Conservation (phyloP, 805 yeast genomes). For the Spathaspora gorwiae region DNA sequence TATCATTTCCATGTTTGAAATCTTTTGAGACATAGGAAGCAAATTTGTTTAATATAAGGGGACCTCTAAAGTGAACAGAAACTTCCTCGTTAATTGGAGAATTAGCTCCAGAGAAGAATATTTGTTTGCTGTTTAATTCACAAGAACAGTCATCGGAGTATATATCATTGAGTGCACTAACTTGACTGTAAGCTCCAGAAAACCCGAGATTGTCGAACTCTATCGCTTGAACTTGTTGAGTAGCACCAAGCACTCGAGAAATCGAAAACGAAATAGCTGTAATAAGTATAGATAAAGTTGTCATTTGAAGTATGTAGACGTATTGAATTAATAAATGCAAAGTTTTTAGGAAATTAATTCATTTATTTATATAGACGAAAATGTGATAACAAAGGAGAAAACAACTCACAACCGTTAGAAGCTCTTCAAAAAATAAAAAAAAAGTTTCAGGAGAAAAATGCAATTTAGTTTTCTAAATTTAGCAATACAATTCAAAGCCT, state of each 20-base stretch:
- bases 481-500: no score
- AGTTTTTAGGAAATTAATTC: no score
- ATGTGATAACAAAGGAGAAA: no score
- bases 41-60: conserved; percentile 55
- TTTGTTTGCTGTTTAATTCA: conserved; percentile 30
- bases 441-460: no score
- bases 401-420: no score
- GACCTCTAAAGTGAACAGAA: conserved; percentile 78
- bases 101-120: conserved; percentile 51
- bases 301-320: no score
- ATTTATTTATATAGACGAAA: no score
- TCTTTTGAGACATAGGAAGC: conserved; percentile 53
- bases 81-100: conserved; percentile 66
- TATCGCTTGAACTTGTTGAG: conserved; percentile 15
- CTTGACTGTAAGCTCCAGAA: conserved; percentile 48
- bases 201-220: conserved; percentile 55
- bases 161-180: conserved; percentile 38
- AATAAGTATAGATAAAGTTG: no score
- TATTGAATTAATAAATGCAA: no score
- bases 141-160: conserved; percentile 43
- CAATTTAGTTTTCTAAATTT: no score
- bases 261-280: no score
- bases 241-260: background rate
- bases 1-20: conserved; percentile 29
- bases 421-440: no score